Evolutionary conservation across 371 early-diverging fungal species (phyloP).

Genomic region (Globomyces sp.): DNA sequence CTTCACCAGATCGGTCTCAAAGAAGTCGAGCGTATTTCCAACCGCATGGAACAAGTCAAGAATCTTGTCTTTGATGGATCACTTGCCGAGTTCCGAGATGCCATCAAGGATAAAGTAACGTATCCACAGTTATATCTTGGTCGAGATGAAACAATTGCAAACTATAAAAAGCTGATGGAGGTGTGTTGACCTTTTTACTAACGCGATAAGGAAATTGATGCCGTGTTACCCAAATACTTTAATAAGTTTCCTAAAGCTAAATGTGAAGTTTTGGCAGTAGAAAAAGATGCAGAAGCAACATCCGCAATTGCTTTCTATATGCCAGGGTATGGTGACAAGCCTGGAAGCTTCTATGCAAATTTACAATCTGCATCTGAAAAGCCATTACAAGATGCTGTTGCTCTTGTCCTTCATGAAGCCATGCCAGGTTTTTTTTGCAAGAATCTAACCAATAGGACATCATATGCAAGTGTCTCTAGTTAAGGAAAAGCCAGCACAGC

Average conservation of each 20-base stretch:
- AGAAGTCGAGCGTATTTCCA: constrained; percentile 32
- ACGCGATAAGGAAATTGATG: constrained; percentile 16
- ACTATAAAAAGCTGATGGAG: constrained; percentile 23
- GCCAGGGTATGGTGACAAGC: constrained; percentile 29
- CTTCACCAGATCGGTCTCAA: constrained; percentile 37
- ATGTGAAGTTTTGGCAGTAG: constrained; percentile 31
- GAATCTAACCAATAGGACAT: too few species aligned
- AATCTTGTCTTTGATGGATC: constrained; percentile 34
- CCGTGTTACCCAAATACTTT: constrained; percentile 34
- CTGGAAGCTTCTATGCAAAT: constrained; percentile 35
- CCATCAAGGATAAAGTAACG: constrained; percentile 28
- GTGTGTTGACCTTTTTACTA: background rate
- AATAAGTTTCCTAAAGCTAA: constrained; percentile 35
- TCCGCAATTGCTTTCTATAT: constrained; percentile 36
- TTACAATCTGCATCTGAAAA: constrained; percentile 26
- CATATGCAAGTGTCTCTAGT: constrained; percentile 41
- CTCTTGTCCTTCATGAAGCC: constrained; percentile 43
- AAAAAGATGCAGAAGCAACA: constrained; percentile 23
- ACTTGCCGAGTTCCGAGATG: constrained; percentile 25
- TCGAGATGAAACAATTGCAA: constrained; percentile 22
- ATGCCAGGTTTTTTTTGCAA: too few species aligned
- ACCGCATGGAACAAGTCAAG: constrained; percentile 29
- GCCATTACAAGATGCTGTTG: constrained; percentile 28
- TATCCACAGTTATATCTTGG: constrained; percentile 28
- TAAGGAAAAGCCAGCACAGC: constrained; percentile 28